phyloP scores from a whole-genome alignment of 2,329 filamentous ascomycete genomes.

The Colletotrichum scovillei region DNA sequence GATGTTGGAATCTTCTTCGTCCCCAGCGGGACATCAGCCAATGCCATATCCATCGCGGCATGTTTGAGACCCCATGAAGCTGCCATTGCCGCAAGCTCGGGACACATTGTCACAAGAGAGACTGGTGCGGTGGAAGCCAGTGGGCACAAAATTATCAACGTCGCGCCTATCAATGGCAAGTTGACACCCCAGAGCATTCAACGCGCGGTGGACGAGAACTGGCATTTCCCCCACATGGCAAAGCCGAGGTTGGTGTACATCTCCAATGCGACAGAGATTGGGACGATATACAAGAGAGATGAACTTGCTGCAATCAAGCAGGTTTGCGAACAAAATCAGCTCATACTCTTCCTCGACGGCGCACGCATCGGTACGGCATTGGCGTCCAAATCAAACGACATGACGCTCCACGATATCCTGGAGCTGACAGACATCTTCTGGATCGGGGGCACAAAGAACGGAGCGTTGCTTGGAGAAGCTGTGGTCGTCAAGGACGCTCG shows the following conservation, averaged over 20 bases:
- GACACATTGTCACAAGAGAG: constrained; percentile 61
- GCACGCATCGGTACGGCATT: constrained; percentile 56
- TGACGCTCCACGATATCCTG: constrained; percentile 56
- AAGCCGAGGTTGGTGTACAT: constrained; percentile 63
- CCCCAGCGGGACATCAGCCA: constrained; percentile 62
- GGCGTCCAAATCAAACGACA: constrained; percentile 53
- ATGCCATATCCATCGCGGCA: constrained; percentile 62
- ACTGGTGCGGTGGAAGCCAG: constrained; percentile 63
- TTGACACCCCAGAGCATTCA: constrained; percentile 55
- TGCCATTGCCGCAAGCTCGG: constrained; percentile 60
- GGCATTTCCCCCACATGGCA: constrained; percentile 63
- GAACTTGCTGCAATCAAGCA: constrained; percentile 55
- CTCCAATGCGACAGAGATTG: constrained; percentile 62
- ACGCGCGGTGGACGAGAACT: constrained; percentile 57
- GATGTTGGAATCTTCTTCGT: constrained; percentile 63
- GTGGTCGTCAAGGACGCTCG: constrained; percentile 56
- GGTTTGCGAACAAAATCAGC: constrained; percentile 52
- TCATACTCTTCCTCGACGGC: constrained; percentile 60
- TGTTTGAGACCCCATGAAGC: constrained; percentile 62
- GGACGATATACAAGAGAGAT: constrained; percentile 57
- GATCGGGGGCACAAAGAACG: constrained; percentile 65
- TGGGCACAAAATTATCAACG: constrained; percentile 63
- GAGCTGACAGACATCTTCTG: constrained; percentile 64
- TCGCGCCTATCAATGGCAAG: constrained; percentile 57
- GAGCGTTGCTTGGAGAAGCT: constrained; percentile 61